Evolutionary conservation across 176 grass and related monocot genomes (phyloP).

Genomic region (Tillandsia leiboldiana): DNA sequence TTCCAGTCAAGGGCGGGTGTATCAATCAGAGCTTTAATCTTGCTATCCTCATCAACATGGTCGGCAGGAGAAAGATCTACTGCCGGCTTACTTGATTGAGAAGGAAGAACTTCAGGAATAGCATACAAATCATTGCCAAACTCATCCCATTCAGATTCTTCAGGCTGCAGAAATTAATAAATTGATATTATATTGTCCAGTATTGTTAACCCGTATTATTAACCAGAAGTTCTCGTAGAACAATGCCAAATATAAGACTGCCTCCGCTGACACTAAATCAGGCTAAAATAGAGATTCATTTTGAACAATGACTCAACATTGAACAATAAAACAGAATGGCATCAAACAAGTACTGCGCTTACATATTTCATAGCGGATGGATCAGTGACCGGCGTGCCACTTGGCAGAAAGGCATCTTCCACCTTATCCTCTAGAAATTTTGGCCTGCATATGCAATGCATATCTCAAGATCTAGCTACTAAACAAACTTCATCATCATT

Average conservation of each 20-base stretch:
- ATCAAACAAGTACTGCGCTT: constrained; percentile 23
- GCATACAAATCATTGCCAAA: constrained; percentile 87
- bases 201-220: background rate
- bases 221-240: background rate
- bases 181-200: constrained; percentile 25
- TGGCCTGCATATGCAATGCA: constrained; percentile 42
- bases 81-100: constrained; percentile 43
- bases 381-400: constrained; percentile 41
- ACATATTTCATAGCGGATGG: constrained; percentile 66
- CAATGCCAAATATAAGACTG: background rate
- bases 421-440: constrained; percentile 54
- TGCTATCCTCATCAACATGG: constrained; percentile 90
- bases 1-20: constrained; percentile 73
- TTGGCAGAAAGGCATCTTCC: constrained; percentile 40
- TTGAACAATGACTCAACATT: no score
- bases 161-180: constrained; percentile 53
- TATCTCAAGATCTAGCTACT: constrained; percentile 15
- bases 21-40: constrained; percentile 86
- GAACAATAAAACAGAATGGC: background rate
- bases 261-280: background rate
- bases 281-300: background rate
- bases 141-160: constrained; percentile 99
- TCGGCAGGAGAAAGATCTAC: constrained; percentile 48
- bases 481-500: constrained; percentile 15
- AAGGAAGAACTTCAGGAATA: constrained; percentile 41